A percentile compares a stretch with the other conserved stretches of the same genome.
These are phyloP conservation scores for Naganishia onofrii DNA, from an alignment of 768 basidiomycete species.

Conservation along the genomic window DNA sequence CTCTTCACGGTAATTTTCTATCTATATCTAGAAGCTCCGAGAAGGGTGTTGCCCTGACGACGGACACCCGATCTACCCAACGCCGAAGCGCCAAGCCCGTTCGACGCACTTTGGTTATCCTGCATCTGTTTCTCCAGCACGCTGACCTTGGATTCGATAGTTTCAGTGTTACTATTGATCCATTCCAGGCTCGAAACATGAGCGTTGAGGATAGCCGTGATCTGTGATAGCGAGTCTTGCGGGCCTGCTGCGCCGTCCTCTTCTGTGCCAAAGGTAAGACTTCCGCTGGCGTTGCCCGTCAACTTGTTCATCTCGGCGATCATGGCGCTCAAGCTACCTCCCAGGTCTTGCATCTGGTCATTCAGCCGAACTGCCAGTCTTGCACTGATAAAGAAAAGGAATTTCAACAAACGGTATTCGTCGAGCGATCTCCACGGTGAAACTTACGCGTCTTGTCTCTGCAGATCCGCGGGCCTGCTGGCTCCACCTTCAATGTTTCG, in stretches of 20 bases:
- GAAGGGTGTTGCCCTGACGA: slow-evolving; percentile 1
- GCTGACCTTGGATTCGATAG: slow-evolving; percentile 22
- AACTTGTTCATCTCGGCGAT: slow-evolving; percentile 31
- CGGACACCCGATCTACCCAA: slow-evolving; percentile 21
- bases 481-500: slow-evolving; percentile 12
- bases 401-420: neutral
- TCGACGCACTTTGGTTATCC: slow-evolving; percentile 2
- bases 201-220: slow-evolving; percentile 30
- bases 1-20: neutral
- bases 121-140: slow-evolving; percentile 28
- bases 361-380: slow-evolving; percentile 24
- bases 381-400: neutral
- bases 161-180: slow-evolving; percentile 30
- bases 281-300: slow-evolving; percentile 18
- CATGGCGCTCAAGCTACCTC: slow-evolving; percentile 28
- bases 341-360: slow-evolving; percentile 27
- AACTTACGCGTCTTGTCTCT: slow-evolving; percentile 31
- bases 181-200: slow-evolving; percentile 31
- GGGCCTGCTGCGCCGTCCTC: neutral
- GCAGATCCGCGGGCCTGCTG: slow-evolving; percentile 25
- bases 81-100: slow-evolving; percentile 8
- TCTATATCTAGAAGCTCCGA: slow-evolving; percentile 19
- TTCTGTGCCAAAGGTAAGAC: slow-evolving; percentile 18
- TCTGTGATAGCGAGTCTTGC: slow-evolving; percentile 27
- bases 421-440: no score